Conservation (phyloP, 2,329 filamentous ascomycete species). For the Penicillium sp. region DNA sequence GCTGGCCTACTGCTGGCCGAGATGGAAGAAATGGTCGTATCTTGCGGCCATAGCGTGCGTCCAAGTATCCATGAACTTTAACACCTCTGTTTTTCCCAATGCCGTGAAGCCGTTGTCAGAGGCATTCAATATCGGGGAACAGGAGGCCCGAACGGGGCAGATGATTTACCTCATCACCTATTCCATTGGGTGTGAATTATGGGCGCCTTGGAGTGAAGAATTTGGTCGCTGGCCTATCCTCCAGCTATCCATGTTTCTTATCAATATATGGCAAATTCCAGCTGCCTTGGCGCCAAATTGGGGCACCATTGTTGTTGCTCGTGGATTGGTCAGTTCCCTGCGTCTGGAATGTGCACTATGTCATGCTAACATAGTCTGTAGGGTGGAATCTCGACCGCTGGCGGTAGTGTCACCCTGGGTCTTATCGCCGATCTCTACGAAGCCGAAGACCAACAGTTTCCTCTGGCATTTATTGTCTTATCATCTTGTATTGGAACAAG, state of each 20-base stretch:
- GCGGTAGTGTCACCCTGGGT: slow-evolving; percentile 52
- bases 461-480: slow-evolving; percentile 49
- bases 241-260: slow-evolving; percentile 60
- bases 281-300: slow-evolving; percentile 63
- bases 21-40: slow-evolving; percentile 28
- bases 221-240: slow-evolving; percentile 65
- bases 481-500: slow-evolving; percentile 45
- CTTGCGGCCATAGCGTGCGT: slow-evolving; percentile 56
- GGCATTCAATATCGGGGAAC: slow-evolving; percentile 56
- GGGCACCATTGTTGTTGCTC: slow-evolving; percentile 54
- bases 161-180: slow-evolving; percentile 67
- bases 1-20: slow-evolving; percentile 49
- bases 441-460: slow-evolving; percentile 46
- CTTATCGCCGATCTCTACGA: slow-evolving; percentile 52
- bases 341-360: no score
- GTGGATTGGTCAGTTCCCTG: slow-evolving; percentile 43
- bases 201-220: slow-evolving; percentile 77
- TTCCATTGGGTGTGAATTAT: slow-evolving; percentile 72
- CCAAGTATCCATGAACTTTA: slow-evolving; percentile 67
- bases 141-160: slow-evolving; percentile 60
- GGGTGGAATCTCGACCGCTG: slow-evolving; percentile 50
- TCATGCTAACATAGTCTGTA: background rate
- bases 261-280: slow-evolving; percentile 65
- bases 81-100: slow-evolving; percentile 61
- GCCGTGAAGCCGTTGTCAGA: slow-evolving; percentile 53